Evolutionary conservation across 805 yeast genomes (phyloP), one percentile per base, ranked within the genome.

Genomic region (Pichia cabralensis): DNA sequence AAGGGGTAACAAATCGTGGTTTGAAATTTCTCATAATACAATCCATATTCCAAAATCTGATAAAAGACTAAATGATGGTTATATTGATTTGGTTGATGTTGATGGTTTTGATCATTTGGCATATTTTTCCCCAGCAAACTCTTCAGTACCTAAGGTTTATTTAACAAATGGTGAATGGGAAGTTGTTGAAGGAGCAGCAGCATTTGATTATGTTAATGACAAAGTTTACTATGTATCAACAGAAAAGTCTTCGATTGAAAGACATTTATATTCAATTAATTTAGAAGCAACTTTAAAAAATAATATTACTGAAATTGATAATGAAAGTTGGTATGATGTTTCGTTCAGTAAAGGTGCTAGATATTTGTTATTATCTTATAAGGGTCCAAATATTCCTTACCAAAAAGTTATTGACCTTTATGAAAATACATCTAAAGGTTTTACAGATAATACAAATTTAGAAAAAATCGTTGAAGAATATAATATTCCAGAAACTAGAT

Each of bases 131-230:
- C 92, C 95, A 5, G 74, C 85, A 3, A 63, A 67, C 18, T 54
- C 78, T 5, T 42, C 73, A 0, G 55, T 58, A 12, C 84, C 84
- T 4, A 48, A 47, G 3, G 13, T 13, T 21, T 53, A 80, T 16
- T 66, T 94, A 30, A 82, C 92, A 1, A 38, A 56, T 3, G 98
- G 98, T 6, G 58, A 69, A 1, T 92, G 95, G 95, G 98, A 92
- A 55, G 94, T 92, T n/a, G 80, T 72, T 19, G 69, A 65, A 41
- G 88, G 84, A 2, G 75, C 80, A 3, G 61, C 78, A 2, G 69
- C 78, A 0, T 74, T 73, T 56, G 85, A 80, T 48, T 60, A 57
- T 33, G 58, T 62, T 6, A 60, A 57, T 21, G 69, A 67, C 35
- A 65, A 70, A 43, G 68, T 76, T 12, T 80, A 76, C 53, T 92